phyloP scores from a whole-genome alignment of 2,329 filamentous ascomycete genomes.

The Alternaria arborescens region DNA sequence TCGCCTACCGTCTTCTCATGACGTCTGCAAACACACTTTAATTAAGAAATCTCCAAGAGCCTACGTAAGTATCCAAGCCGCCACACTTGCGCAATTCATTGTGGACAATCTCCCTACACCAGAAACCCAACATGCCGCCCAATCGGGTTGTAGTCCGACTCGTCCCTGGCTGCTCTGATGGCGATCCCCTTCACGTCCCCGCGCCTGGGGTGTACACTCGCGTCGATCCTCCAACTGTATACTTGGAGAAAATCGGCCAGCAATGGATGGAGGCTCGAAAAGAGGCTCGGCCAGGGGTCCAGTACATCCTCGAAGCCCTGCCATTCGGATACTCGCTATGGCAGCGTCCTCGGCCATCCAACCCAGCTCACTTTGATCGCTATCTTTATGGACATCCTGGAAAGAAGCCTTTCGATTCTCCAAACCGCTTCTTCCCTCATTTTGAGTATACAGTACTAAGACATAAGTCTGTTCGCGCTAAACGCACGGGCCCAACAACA shows the following conservation, averaged over 20 bases:
- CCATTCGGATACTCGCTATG: slow-evolving; percentile 64
- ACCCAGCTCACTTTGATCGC: slow-evolving; percentile 58
- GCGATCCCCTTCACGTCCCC: slow-evolving; percentile 44
- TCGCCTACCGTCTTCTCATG: slow-evolving; percentile 4
- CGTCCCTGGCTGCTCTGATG: slow-evolving; percentile 41
- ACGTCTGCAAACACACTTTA: background rate
- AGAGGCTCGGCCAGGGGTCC: slow-evolving; percentile 46
- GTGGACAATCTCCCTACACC: background rate
- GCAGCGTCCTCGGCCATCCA: slow-evolving; percentile 56
- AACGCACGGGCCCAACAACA: too few relatives aligned
- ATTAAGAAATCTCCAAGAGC: background rate
- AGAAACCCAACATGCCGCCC: slow-evolving; percentile 8
- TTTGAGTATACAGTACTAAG: slow-evolving; percentile 64
- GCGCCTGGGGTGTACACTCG: slow-evolving; percentile 34
- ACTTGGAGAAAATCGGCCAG: slow-evolving; percentile 58
- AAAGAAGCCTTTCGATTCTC: slow-evolving; percentile 62
- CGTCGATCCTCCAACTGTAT: slow-evolving; percentile 53
- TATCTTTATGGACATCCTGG: slow-evolving; percentile 67
- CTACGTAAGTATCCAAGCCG: background rate
- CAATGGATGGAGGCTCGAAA: slow-evolving; percentile 59
- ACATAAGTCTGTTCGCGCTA: too few relatives aligned
- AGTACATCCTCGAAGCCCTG: slow-evolving; percentile 62
- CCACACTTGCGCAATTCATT: background rate
- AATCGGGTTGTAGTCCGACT: slow-evolving; percentile 35
- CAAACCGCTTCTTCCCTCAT: slow-evolving; percentile 64